Percentiles rank a stretch among this genome's conserved stretches.
Evolutionary conservation across 345 rosid genomes (phyloP).

Genomic region (Anastatica hierochuntica): DNA sequence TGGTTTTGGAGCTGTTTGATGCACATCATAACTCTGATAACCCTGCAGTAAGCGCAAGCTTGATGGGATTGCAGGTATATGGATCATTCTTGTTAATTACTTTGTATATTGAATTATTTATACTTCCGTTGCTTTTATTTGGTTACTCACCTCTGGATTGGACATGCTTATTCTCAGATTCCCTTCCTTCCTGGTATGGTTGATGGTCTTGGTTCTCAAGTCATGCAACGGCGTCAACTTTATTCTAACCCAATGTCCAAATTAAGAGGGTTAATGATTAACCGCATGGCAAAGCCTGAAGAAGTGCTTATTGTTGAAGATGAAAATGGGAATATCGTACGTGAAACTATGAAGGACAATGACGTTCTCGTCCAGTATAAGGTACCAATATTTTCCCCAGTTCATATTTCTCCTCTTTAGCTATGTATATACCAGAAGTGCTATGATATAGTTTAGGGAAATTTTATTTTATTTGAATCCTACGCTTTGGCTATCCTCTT

Average conservation of each 20-base stretch:
- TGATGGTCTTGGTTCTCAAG: constrained; percentile 74
- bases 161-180: constrained; percentile 36
- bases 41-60: constrained; percentile 56
- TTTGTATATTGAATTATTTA: constrained; percentile 1
- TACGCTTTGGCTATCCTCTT: not conserved
- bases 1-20: constrained; percentile 89
- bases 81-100: not conserved
- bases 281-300: constrained; percentile 99
- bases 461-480: no score
- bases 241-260: constrained; percentile 81
- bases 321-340: constrained; percentile 98
- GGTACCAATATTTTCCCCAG: constrained; percentile 32
- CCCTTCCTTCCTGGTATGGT: constrained; percentile 68
- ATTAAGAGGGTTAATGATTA: constrained; percentile 88
- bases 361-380: constrained; percentile 99
- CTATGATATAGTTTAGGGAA: not conserved
- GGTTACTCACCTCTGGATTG: constrained; percentile 9
- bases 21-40: constrained; percentile 72
- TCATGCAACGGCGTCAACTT: constrained; percentile 83
- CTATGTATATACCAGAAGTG: no score
- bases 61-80: constrained; percentile 81
- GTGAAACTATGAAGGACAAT: constrained; percentile 98
- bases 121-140: constrained; percentile 6
- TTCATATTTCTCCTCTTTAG: constrained; percentile 1
- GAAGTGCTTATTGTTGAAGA: constrained; percentile 98